Percentiles rank a stretch among this genome's conserved stretches.
phyloP scores from a whole-genome alignment of 2,329 filamentous ascomycete genomes.

The Apiospora kogelbergensis region DNA sequence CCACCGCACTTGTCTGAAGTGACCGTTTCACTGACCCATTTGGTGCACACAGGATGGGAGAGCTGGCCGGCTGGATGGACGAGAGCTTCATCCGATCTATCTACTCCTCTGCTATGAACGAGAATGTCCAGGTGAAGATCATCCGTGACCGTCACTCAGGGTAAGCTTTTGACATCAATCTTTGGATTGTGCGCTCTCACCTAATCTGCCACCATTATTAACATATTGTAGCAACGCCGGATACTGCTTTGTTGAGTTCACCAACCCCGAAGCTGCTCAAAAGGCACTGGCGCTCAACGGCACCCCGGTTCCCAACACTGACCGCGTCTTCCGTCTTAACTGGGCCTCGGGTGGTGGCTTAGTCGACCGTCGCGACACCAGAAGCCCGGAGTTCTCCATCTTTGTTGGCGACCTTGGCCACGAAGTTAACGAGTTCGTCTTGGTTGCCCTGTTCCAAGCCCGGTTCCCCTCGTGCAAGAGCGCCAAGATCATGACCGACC shows the following conservation, averaged over 20 bases:
- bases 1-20: neutral
- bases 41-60: constrained; percentile 81
- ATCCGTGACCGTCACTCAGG: constrained; percentile 99
- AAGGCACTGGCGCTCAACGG: constrained; percentile 93
- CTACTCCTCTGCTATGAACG: constrained; percentile 83
- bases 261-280: constrained; percentile 76
- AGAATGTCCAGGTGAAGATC: constrained; percentile 98
- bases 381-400: constrained; percentile 93
- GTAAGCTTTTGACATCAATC: constrained; percentile 47
- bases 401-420: constrained; percentile 97
- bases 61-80: constrained; percentile 98
- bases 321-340: constrained; percentile 96
- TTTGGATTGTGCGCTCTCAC: neutral
- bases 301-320: constrained; percentile 86
- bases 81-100: constrained; percentile 97
- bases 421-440: constrained; percentile 97
- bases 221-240: constrained; percentile 74
- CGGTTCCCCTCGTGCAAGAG: constrained; percentile 98
- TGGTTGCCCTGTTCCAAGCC: constrained; percentile 95
- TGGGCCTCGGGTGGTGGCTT: constrained; percentile 97
- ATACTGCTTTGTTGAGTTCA: constrained; percentile 97
- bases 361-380: constrained; percentile 92
- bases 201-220: constrained; percentile 16
- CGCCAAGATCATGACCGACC: constrained; percentile 99
- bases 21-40: neutral